These are phyloP conservation scores for Cytospora piceicola DNA, from an alignment of 2,329 filamentous ascomycete species.

Conservation along the genomic window DNA sequence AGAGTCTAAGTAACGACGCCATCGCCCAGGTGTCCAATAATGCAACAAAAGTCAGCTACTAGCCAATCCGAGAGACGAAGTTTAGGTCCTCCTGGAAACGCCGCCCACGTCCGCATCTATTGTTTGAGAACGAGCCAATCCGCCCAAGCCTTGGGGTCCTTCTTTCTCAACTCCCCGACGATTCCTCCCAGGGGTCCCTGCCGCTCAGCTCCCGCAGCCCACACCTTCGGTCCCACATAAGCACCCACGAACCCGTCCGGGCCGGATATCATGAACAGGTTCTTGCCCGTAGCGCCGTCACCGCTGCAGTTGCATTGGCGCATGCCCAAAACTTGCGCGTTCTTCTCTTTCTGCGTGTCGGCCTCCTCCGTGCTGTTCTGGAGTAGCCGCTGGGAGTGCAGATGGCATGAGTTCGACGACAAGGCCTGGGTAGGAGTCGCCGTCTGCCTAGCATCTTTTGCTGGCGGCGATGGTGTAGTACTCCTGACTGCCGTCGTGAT, in stretches of 20 bases:
- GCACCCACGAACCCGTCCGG: constrained; percentile 86
- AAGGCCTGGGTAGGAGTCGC: not conserved
- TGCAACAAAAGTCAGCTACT: not conserved
- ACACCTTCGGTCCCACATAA: constrained; percentile 80
- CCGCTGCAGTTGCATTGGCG: constrained; percentile 9
- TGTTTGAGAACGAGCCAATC: constrained; percentile 60
- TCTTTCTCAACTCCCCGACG: constrained; percentile 61
- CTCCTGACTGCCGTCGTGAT: constrained; percentile 45
- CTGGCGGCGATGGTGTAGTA: not conserved
- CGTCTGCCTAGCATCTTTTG: not conserved
- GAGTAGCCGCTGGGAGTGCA: constrained; percentile 38
- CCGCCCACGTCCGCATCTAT: constrained; percentile 35
- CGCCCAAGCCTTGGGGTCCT: constrained; percentile 40
- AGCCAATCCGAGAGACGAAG: not conserved
- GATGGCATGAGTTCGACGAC: constrained; percentile 33
- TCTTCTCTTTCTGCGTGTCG: constrained; percentile 28
- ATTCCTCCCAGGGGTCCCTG: constrained; percentile 77
- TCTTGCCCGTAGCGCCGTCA: constrained; percentile 49
- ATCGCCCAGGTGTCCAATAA: not conserved
- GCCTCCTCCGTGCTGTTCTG: constrained; percentile 31
- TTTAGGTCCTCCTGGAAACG: not conserved
- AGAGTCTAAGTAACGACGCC: not conserved
- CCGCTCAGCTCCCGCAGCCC: constrained; percentile 70
- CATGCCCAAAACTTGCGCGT: constrained; percentile 31
- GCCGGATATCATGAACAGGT: constrained; percentile 82